These are phyloP conservation scores for Ceriops tagal DNA, from an alignment of 345 rosid genomes.

Conservation along the genomic window DNA sequence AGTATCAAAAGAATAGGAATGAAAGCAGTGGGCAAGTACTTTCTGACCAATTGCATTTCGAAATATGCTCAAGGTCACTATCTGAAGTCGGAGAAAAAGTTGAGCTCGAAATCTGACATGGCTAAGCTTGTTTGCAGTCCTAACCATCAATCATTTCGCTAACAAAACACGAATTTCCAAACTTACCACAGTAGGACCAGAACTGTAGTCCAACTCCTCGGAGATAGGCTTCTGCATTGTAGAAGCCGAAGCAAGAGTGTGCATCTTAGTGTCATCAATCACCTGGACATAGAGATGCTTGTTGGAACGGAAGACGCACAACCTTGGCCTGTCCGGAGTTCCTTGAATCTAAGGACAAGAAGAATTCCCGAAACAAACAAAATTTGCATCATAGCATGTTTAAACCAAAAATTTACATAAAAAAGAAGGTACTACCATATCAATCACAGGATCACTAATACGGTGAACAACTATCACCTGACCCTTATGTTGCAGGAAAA, in stretches of 20 bases:
- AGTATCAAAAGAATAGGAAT: too few species aligned
- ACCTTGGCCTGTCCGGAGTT: slow-evolving; percentile 81
- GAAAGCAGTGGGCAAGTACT: too few species aligned
- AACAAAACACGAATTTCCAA: background rate
- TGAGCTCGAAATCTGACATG: too few species aligned
- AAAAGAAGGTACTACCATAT: background rate
- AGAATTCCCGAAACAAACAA: background rate
- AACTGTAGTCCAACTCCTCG: slow-evolving; percentile 53
- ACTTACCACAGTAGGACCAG: slow-evolving; percentile 86
- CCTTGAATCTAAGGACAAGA: slow-evolving; percentile 55
- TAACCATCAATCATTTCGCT: background rate
- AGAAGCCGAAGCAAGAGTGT: slow-evolving; percentile 86
- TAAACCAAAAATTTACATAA: background rate
- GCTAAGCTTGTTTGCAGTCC: too few species aligned
- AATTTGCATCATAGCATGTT: background rate
- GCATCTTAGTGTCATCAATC: slow-evolving; percentile 97
- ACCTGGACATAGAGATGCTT: slow-evolving; percentile 89
- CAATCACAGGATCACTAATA: background rate
- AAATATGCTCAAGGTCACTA: too few species aligned
- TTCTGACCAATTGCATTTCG: too few species aligned
- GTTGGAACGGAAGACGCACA: slow-evolving; percentile 82
- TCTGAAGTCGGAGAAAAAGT: too few species aligned
- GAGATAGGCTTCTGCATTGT: slow-evolving; percentile 73
- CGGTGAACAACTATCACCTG: too few species aligned
- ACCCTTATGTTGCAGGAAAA: too few species aligned